These are phyloP conservation scores for Diaporthe sp. DNA, from an alignment of 2,329 filamentous ascomycete species.

Conservation along the genomic window DNA sequence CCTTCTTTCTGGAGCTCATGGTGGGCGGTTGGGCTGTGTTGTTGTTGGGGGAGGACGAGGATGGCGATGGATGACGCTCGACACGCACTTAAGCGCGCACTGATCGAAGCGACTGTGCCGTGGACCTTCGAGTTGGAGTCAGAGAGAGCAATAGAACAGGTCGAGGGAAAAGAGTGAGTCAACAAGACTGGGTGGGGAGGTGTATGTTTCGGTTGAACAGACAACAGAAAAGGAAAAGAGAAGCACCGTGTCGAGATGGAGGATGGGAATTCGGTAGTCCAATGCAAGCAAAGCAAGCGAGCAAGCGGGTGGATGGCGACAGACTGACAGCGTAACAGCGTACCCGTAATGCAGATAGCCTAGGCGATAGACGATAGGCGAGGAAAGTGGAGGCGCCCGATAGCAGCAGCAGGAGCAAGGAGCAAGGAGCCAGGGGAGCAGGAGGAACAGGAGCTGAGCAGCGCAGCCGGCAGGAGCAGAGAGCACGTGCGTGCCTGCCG, in stretches of 20 bases:
- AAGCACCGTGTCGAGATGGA: conserved; percentile 1
- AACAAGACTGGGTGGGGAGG: background rate
- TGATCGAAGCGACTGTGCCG: conserved; percentile 1
- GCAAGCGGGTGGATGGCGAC: conserved; percentile 25
- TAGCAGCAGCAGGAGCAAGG: background rate
- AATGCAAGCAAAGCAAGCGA: conserved; percentile 27
- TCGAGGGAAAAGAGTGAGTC: background rate
- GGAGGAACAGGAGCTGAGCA: background rate
- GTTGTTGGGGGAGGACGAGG: background rate
- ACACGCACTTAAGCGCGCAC: conserved; percentile 26
- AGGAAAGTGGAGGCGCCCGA: conserved; percentile 18
- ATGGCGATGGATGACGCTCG: conserved; percentile 18
- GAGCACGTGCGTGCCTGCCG: conserved; percentile 25
- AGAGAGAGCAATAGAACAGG: background rate
- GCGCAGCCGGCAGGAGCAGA: background rate
- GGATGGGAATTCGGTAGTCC: conserved; percentile 19
- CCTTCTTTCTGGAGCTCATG: conserved; percentile 91
- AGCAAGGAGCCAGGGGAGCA: background rate
- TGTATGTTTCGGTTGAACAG: background rate
- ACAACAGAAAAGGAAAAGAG: background rate
- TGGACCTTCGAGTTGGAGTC: conserved; percentile 22
- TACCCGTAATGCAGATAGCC: conserved; percentile 1
- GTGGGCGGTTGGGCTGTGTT: conserved; percentile 47
- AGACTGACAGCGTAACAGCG: conserved; percentile 19
- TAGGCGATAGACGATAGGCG: conserved; percentile 14